Base-by-base conservation (phyloP, 2,329 filamentous ascomycete genomes). In the Fusarium sulawesiense region DNA sequence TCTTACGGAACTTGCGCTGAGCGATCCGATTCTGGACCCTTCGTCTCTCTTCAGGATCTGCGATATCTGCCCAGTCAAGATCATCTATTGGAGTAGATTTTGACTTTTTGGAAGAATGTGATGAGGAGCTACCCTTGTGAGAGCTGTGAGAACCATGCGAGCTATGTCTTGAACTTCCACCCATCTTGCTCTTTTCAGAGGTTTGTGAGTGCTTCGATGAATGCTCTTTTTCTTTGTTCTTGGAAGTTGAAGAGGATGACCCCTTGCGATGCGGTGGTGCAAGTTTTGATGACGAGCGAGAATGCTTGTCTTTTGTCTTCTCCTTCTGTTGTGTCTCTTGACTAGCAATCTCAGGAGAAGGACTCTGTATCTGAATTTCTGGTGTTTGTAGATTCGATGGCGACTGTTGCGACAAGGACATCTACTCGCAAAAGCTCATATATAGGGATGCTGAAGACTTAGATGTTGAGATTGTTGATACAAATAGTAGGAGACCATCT, bases 11-110 rank as follows among this genome's bases (percentile, higher is more conserved):
- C 74, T 93, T 93, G 71, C 91, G 85, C 75, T 93, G 92, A 3
- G 91, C 91, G 65, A 93, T 87, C 56, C 91, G 87, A 77, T 94
- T 94, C 77, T 94, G 92, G 53, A 93, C 91, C 64, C 91, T 89
- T 67, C 92, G 84, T 75, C 92, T 85, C 80, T 93, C 90, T 64
- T 89, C 89, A 0, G 90, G 90, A 72, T 93, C 91, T 9, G 86
- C 87, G 45, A 93, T 85, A 1, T 90, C 86, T 29, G 87, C 84
- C 92, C 92, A 94, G 80, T 93, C 88, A 68, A 91, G 85, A 32
- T 71, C 68, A 4, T 81, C 81, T 68, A 84, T 86, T 23, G 78
- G 50, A 32, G 74, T 81, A 7, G 82, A 77, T 67, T 82, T 86
- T 50, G 77, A 73, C 59, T 80, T 83, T 59, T 81, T 83, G 7